Base-by-base conservation (phyloP, 768 basidiomycete genomes). In the Tylopilus subfusipes region DNA sequence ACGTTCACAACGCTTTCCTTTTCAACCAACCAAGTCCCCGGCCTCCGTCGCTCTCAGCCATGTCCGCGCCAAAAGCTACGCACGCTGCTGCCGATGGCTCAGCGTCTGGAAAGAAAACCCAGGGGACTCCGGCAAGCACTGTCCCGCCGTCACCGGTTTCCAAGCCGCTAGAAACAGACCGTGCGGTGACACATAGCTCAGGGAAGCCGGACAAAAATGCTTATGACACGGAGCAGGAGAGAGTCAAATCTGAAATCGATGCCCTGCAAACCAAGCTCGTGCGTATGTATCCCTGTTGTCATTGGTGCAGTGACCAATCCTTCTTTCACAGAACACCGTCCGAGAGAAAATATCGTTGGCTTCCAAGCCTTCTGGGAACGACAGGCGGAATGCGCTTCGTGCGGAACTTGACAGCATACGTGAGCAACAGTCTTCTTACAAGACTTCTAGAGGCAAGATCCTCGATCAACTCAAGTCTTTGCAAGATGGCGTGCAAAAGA, bases 151-250 rank as follows among this genome's bases (percentile, higher is more conserved):
- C 67, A 5, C 69, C 65, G 6, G 66, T 54, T 33, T 57, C 60
- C 2, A 68, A 65, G 38, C 21, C 45, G 11, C 43, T n/a, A 27
- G 67, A 68, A 21, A 27, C 52, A 16, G 61, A 67, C n/a, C 60
- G 30, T n/a, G 25, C 49, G 19, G 30, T 54, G 19, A 52, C 64
- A 10, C 64, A 72, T 33, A 51, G 64, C 47, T 70, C 76, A 43
- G 84, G 81, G 42, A 90, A 78, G 68, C 95, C 95, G 30, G 94
- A 97, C 80, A 93, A 93, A 73, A 79, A 79, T 45, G 75, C 72
- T n/a, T 88, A 88, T 69, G 90, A 97, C 50, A 80, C 78, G 10
- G 93, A 98, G 74, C 92, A 95, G 73, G 85, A 88, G 50, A 82
- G 72, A 64, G 75, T 95, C 60, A 93, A 88, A 72, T 73, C 78